Evolutionary conservation across 2,329 filamentous ascomycete genomes (phyloP).

Genomic region (Fusarium camptoceras): DNA sequence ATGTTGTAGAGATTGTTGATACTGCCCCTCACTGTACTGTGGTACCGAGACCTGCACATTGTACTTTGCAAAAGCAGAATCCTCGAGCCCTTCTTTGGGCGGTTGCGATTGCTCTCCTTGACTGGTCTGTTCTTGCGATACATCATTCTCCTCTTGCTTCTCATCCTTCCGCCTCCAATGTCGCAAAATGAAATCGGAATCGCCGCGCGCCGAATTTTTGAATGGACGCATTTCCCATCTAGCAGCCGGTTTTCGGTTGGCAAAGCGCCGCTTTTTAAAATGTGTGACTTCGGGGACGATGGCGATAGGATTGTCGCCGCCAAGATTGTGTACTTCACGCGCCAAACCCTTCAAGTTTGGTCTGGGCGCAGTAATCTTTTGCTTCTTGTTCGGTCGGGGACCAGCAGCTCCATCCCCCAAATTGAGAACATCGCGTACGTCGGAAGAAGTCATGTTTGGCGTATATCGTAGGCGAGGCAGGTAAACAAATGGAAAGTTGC

Average conservation of each 20-base stretch:
- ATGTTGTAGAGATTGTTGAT: conserved; percentile 77
- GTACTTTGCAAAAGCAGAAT: conserved; percentile 83
- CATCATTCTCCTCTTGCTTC: conserved; percentile 51
- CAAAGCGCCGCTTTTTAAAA: conserved; percentile 70
- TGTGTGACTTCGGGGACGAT: conserved; percentile 70
- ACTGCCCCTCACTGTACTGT: conserved; percentile 88
- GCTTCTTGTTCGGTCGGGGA: conserved; percentile 76
- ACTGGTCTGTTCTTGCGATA: conserved; percentile 47
- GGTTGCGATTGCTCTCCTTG: conserved; percentile 35
- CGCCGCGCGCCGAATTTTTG: conserved; percentile 79
- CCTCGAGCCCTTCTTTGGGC: conserved; percentile 57
- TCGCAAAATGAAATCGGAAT: conserved; percentile 73
- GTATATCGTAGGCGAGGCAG: conserved; percentile 23
- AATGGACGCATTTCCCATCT: conserved; percentile 79
- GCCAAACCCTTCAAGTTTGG: conserved; percentile 72
- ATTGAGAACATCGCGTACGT: conserved; percentile 90
- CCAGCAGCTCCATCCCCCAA: conserved; percentile 69
- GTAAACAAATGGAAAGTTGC: neutral
- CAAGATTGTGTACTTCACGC: conserved; percentile 73
- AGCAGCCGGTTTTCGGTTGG: conserved; percentile 66
- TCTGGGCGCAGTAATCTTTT: conserved; percentile 72
- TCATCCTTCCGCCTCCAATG: conserved; percentile 82
- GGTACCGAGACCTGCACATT: conserved; percentile 84
- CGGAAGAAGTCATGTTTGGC: conserved; percentile 74
- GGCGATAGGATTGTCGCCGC: conserved; percentile 74